Conservation (phyloP, 2,329 filamentous ascomycete species). For the Epichloe amarillans region DNA sequence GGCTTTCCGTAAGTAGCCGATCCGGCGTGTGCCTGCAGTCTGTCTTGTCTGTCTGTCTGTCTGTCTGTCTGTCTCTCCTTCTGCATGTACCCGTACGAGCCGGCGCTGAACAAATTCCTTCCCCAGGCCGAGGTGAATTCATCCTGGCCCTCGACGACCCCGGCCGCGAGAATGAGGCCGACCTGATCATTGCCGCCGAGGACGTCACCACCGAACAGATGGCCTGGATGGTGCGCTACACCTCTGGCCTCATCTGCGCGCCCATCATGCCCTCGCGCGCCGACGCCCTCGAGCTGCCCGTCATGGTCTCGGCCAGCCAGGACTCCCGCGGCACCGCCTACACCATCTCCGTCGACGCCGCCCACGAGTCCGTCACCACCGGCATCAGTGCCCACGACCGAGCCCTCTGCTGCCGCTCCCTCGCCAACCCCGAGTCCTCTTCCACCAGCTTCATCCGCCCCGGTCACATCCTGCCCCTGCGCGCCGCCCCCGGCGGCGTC, state of each 20-base stretch:
- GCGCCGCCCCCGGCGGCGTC: constrained; percentile 68
- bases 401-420: constrained; percentile 63
- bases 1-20: constrained; percentile 44
- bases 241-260: constrained; percentile 82
- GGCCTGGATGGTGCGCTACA: constrained; percentile 90
- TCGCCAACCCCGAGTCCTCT: constrained; percentile 52
- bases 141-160: constrained; percentile 90
- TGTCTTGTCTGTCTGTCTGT: too few species aligned
- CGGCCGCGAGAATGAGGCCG: constrained; percentile 92
- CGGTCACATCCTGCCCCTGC: constrained; percentile 80
- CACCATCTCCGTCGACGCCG: constrained; percentile 76
- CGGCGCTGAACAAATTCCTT: neutral
- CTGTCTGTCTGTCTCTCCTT: too few species aligned
- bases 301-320: constrained; percentile 66
- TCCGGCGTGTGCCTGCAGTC: constrained; percentile 1
- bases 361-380: constrained; percentile 60
- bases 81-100: neutral
- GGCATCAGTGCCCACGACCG: constrained; percentile 87
- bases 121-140: constrained; percentile 67
- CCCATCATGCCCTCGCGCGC: constrained; percentile 62
- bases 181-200: constrained; percentile 87
- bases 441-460: constrained; percentile 60
- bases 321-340: constrained; percentile 90
- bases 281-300: constrained; percentile 61
- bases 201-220: constrained; percentile 78